Evolutionary conservation across 768 basidiomycete genomes (phyloP).

Genomic region (Phylloporus arenicola): DNA sequence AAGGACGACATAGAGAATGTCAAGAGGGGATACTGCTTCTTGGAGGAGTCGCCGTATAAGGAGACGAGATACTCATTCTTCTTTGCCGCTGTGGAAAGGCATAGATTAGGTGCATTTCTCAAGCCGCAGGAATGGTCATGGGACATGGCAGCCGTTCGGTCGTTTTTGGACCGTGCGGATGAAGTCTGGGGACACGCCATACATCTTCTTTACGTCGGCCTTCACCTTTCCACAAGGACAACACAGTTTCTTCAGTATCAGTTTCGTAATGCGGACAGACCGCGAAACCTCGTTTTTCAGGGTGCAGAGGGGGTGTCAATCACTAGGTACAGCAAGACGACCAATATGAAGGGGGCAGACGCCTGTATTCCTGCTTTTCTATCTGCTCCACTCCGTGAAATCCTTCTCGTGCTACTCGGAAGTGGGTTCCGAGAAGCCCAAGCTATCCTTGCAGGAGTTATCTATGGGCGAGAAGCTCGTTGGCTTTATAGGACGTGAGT

Average conservation of each 20-base stretch:
- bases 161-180: neutral
- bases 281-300: slow-evolving; percentile 4
- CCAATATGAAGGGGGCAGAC: neutral
- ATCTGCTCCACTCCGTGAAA: neutral
- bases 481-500: slow-evolving; percentile 1
- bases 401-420: neutral
- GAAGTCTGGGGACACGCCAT: neutral
- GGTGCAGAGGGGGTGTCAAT: neutral
- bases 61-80: no score
- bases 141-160: neutral
- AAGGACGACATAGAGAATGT: no score
- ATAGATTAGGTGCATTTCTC: no score
- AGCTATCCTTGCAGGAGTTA: neutral
- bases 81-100: no score
- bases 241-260: slow-evolving; percentile 3
- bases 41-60: no score
- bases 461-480: neutral
- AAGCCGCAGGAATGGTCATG: neutral
- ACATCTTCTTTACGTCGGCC: neutral
- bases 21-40: no score
- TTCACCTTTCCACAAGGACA: neutral
- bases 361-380: slow-evolving; percentile 3
- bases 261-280: neutral
- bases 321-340: slow-evolving; percentile 7
- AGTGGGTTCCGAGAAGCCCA: slow-evolving; percentile 5